A percentile compares a stretch with the other conserved stretches of the same genome.
phyloP scores from a whole-genome alignment of 257 asterid species.

The Osmanthus fragrans region DNA sequence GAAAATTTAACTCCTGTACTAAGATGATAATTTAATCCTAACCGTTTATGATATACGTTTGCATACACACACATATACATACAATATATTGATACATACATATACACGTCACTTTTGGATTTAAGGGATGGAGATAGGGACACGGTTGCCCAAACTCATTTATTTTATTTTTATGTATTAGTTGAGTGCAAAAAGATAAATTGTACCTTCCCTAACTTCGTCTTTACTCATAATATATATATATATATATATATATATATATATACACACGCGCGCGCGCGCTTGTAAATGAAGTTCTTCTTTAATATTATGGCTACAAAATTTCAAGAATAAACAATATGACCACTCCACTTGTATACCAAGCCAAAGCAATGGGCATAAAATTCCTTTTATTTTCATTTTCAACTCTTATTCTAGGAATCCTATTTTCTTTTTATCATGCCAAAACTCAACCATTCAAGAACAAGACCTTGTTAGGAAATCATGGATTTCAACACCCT shows the following conservation, averaged over 20 bases:
- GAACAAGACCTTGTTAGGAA: constrained; percentile 11
- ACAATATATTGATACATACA: too few species aligned
- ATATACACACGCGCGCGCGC: too few species aligned
- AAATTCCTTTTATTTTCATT: constrained; percentile 28
- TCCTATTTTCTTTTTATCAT: constrained; percentile 11
- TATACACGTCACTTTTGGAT: too few species aligned
- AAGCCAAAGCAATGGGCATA: constrained; percentile 37
- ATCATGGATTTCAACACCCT: background rate
- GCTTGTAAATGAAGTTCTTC: background rate
- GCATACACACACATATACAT: too few species aligned
- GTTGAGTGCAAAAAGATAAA: too few species aligned
- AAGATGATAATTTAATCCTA: background rate
- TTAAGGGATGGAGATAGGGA: too few species aligned
- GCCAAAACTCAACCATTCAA: background rate
- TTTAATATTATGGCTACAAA: background rate
- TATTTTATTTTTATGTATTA: too few species aligned
- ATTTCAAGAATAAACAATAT: background rate
- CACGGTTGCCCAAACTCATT: too few species aligned
- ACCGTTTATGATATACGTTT: too few species aligned
- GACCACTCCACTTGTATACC: constrained; percentile 30
- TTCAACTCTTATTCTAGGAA: constrained; percentile 20
- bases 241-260: too few species aligned
- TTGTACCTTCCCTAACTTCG: too few species aligned
- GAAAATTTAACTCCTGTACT: background rate
- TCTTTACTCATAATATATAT: too few species aligned